These are phyloP conservation scores for Leishmania major DNA, from an alignment of 208 protist species.

Conservation along the genomic window DNA sequence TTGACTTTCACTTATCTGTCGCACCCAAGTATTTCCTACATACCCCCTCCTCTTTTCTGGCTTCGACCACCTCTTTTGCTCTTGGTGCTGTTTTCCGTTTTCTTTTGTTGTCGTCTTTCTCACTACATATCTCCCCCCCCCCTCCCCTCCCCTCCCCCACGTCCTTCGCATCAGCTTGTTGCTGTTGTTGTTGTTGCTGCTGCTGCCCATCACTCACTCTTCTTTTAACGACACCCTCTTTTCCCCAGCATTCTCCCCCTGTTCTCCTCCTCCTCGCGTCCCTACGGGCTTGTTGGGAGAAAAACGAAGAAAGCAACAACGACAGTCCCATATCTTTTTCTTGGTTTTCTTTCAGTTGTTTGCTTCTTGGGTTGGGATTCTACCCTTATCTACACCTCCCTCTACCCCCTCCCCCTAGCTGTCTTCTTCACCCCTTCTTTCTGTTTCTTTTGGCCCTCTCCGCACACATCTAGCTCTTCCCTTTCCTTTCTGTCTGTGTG, in stretches of 20 bases:
- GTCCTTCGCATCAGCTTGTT: background rate
- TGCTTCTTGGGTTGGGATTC: background rate
- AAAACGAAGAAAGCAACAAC: background rate
- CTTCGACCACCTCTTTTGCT: background rate
- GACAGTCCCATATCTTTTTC: background rate
- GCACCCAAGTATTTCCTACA: background rate
- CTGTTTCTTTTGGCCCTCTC: background rate
- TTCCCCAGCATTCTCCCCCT: background rate
- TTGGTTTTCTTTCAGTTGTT: background rate
- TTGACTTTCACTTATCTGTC: background rate
- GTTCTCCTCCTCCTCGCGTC: background rate
- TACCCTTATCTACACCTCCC: background rate
- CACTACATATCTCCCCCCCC: background rate
- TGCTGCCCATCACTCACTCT: background rate
- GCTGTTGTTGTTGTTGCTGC: background rate
- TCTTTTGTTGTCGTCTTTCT: background rate
- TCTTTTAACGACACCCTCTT: background rate
- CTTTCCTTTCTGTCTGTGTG: slow-evolving; percentile 1
- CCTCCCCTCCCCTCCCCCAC: too few species aligned
- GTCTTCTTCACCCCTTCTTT: background rate
- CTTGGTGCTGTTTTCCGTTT: background rate
- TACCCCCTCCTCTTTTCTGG: background rate
- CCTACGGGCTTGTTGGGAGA: background rate
- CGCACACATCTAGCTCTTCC: background rate
- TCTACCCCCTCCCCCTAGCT: background rate